A percentile compares a stretch with the other conserved stretches of the same genome.
Conservation (phyloP, 2,329 filamentous ascomycete genomes). For the Fusarium veterinarium region DNA sequence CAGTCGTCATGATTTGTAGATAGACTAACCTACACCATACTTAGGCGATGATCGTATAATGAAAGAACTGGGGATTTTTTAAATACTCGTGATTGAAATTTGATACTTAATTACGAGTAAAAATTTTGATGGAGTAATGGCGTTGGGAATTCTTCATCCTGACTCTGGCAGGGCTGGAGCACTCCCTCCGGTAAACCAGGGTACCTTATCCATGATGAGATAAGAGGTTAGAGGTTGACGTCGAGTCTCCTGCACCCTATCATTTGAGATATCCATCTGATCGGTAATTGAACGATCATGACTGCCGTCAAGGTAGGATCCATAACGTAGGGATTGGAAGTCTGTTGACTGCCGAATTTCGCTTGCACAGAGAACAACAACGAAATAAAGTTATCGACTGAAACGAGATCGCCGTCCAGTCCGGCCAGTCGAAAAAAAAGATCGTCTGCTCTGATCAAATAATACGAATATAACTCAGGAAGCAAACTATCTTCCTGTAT, state of each 20-base stretch:
- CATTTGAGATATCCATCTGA: not conserved
- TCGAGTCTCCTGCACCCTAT: not conserved
- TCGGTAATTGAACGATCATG: not conserved
- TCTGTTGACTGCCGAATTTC: not conserved
- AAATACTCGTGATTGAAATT: not conserved
- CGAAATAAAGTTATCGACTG: not conserved
- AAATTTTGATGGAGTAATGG: not conserved
- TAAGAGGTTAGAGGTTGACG: not conserved
- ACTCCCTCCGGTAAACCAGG: not conserved
- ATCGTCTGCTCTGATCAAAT: not conserved
- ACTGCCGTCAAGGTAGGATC: not conserved
- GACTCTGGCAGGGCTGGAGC: not conserved
- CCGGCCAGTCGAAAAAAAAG: not conserved
- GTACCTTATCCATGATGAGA: not conserved
- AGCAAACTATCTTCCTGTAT: not conserved
- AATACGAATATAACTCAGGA: not conserved
- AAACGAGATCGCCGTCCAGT: not conserved
- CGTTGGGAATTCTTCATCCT: not conserved
- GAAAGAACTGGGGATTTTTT: not conserved
- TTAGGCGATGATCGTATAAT: not conserved
- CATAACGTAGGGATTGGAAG: not conserved
- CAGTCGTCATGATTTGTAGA: slow-evolving; percentile 26
- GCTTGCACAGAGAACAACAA: not conserved
- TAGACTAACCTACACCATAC: slow-evolving; percentile 6
- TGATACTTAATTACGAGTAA: not conserved